Evolutionary conservation across 208 protist genomes (phyloP).

Genomic region (Naegleria gruberi): DNA sequence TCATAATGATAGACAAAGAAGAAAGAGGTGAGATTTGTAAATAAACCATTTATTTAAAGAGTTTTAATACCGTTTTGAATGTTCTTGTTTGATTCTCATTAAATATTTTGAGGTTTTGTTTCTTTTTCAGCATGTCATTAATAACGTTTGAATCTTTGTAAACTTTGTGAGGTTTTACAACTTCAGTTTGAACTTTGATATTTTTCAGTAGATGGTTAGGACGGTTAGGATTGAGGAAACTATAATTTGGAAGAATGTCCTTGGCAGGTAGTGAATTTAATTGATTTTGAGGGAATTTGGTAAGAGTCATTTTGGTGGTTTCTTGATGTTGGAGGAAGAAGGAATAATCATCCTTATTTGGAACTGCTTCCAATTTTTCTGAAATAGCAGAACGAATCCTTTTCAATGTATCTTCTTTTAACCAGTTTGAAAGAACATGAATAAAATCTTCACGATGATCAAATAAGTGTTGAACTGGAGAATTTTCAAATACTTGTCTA

Average conservation of each 20-base stretch:
- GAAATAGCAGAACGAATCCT: neutral
- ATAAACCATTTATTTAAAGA: neutral
- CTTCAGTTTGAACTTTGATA: neutral
- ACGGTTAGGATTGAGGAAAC: neutral
- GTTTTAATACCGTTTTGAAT: neutral
- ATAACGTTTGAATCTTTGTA: neutral
- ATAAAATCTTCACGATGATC: neutral
- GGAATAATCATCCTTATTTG: neutral
- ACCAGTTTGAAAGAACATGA: neutral
- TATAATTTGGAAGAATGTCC: neutral
- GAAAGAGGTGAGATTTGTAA: neutral
- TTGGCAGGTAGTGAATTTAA: neutral
- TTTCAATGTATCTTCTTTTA: neutral
- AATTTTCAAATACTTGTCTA: neutral
- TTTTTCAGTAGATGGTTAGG: neutral
- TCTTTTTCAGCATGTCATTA: neutral
- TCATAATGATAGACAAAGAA: neutral
- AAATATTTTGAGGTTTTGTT: neutral
- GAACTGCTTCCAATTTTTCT: neutral
- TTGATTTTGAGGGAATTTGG: neutral
- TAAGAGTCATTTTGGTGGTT: neutral
- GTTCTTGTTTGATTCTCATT: neutral
- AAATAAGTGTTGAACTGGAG: neutral
- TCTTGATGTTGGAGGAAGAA: neutral
- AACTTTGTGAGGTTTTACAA: neutral